Conservation (phyloP, 2,329 filamentous ascomycete genomes). For the Diaporthe eres region DNA sequence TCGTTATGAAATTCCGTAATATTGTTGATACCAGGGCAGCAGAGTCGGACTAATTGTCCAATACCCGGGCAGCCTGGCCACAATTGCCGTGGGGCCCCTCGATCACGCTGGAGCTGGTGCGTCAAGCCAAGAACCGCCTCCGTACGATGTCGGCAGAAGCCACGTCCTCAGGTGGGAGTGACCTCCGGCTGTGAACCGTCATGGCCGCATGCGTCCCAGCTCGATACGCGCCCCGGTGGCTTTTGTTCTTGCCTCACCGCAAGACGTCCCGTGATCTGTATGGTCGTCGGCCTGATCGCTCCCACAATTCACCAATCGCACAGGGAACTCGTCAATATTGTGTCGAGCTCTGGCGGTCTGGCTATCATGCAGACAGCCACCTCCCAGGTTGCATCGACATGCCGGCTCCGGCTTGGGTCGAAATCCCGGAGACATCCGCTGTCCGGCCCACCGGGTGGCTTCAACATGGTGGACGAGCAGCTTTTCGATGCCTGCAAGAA, state of each 20-base stretch:
- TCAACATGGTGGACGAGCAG: not conserved
- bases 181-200: slow-evolving; percentile 19
- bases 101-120: slow-evolving; percentile 27
- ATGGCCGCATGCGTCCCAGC: slow-evolving; percentile 20
- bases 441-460: not conserved
- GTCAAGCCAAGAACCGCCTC: slow-evolving; percentile 36
- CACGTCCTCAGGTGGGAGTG: slow-evolving; percentile 26
- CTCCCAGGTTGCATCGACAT: slow-evolving; percentile 21
- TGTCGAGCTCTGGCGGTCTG: slow-evolving; percentile 34
- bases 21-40: slow-evolving; percentile 9
- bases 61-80: slow-evolving; percentile 5
- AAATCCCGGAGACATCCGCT: not conserved
- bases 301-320: slow-evolving; percentile 22
- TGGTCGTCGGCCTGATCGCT: slow-evolving; percentile 10
- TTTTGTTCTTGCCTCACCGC: slow-evolving; percentile 30
- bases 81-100: slow-evolving; percentile 30
- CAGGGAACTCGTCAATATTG: not conserved
- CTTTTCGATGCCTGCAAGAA: not conserved
- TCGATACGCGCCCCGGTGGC: slow-evolving; percentile 23
- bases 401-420: slow-evolving; percentile 14
- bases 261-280: slow-evolving; percentile 5
- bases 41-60: not conserved
- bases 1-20: slow-evolving; percentile 1
- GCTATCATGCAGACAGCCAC: slow-evolving; percentile 26
- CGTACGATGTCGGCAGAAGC: slow-evolving; percentile 22